These are phyloP conservation scores for Podila epicladia DNA, from an alignment of 192 early-diverging fungal species.

Conservation along the genomic window DNA sequence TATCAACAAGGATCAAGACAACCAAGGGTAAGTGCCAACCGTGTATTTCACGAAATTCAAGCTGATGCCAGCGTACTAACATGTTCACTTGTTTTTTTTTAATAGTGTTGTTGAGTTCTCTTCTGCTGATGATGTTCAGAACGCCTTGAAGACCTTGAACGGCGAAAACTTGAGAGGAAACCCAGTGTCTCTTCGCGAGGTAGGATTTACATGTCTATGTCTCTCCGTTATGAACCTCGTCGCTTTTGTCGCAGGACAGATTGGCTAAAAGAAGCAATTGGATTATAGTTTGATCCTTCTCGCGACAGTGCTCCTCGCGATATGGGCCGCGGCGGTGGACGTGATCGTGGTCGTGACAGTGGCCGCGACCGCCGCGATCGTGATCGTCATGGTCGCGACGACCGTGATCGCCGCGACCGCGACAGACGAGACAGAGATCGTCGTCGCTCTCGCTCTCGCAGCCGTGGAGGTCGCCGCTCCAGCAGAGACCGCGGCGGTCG, in stretches of 20 bases:
- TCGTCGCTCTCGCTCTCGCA: conserved; percentile 63
- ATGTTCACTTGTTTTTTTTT: neutral
- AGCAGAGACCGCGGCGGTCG: conserved; percentile 48
- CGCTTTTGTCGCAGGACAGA: neutral
- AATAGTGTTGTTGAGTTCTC: conserved; percentile 91
- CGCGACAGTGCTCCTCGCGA: conserved; percentile 51
- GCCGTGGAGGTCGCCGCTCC: conserved; percentile 42
- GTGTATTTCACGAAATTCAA: neutral
- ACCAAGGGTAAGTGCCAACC: conserved; percentile 74
- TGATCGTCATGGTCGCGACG: conserved; percentile 48
- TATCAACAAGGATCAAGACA: conserved; percentile 81
- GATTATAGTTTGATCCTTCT: conserved; percentile 27
- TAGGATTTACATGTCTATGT: conserved; percentile 36
- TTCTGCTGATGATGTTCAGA: conserved; percentile 80
- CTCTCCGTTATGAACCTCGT: neutral
- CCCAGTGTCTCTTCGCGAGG: conserved; percentile 71
- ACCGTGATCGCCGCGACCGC: conserved; percentile 60
- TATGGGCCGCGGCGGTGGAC: conserved; percentile 35
- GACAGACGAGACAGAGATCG: conserved; percentile 57
- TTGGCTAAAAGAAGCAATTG: conserved; percentile 4
- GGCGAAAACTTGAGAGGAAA: conserved; percentile 77
- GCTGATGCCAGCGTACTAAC: neutral
- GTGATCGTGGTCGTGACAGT: conserved; percentile 19
- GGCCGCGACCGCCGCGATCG: conserved; percentile 51
- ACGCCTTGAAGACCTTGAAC: conserved; percentile 87